Evolutionary conservation across 202 grass and related monocot genomes (phyloP).

Genomic region (Zizania palustris): DNA sequence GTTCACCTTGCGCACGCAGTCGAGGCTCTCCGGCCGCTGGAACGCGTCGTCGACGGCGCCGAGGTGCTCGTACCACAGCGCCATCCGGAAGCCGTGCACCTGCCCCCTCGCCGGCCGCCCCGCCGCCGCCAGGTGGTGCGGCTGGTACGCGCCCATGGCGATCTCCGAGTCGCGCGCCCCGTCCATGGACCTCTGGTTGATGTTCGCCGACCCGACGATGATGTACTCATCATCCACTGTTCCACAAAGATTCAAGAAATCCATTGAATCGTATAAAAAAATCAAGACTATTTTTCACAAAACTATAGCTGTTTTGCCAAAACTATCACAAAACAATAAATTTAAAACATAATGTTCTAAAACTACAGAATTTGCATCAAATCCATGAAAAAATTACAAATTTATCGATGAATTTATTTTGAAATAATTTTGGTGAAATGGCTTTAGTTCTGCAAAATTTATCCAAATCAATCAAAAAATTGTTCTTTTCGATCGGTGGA

Average conservation of each 20-base stretch:
- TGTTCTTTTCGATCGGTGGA: no score
- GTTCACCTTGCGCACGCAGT: slow-evolving; percentile 88
- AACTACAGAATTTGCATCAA: no score
- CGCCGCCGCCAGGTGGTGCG: slow-evolving; percentile 51
- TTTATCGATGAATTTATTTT: no score
- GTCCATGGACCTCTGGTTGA: slow-evolving; percentile 96
- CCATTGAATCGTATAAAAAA: no score
- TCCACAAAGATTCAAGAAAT: not conserved
- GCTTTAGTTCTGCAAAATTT: not conserved
- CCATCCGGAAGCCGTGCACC: slow-evolving; percentile 89
- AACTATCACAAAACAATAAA: no score
- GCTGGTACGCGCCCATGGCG: slow-evolving; percentile 89
- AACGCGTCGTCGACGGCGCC: slow-evolving; percentile 66
- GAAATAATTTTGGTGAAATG: no score
- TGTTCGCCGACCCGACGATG: slow-evolving; percentile 89
- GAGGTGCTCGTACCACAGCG: slow-evolving; percentile 94
- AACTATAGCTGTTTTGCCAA: no score
- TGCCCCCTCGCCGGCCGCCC: slow-evolving; percentile 63
- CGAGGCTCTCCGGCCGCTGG: slow-evolving; percentile 51
- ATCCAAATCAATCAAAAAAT: not conserved
- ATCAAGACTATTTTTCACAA: no score
- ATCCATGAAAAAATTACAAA: no score
- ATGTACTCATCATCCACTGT: slow-evolving; percentile 94
- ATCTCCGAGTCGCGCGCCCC: slow-evolving; percentile 90
- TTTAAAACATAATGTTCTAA: no score